Base-by-base conservation (phyloP, 805 yeast species). In the Suhomyces sp. region DNA sequence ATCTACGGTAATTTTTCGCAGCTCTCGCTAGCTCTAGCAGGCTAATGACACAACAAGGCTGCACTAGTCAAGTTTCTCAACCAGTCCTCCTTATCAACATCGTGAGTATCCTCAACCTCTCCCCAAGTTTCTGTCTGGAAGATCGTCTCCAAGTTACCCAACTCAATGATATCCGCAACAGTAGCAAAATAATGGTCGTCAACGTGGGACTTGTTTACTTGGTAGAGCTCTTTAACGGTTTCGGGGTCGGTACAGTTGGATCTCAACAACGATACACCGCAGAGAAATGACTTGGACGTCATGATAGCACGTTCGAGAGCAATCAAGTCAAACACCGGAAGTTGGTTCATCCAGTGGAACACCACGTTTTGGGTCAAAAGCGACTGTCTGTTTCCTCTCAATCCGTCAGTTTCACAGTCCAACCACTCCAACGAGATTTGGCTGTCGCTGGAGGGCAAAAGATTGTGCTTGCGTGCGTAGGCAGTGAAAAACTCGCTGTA, bases 61-160 rank as follows among this genome's bases (percentile, higher is more conserved):
- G 96, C 92, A 58, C 90, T 81, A 35, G 93, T 85, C 46, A 94
- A 79, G 63, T 85, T 84, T 69, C 97, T 84, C 63, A 90, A 78
- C 61, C 96, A 79, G 61, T 94, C 97, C 40, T 86, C 96, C 68
- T 87, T 86, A 63, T 90, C 96, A n/a, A 94, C 97, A 68, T 94
- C 99, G 66, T 94, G 99, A 2, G 98, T 90, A 65, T 94, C 99
- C 72, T 94, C 98, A 23, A 93, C 98, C 70, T 93, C 97, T 31
- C 99, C 99, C 99, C 99, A 94, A 64, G 85, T 81, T 22, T 83
- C 84, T 35, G 96, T 88, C 71, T 94, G 99, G 70, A 82, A 82
- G 33, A 86, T 84, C 12, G 86, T 85, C 65, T 94, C 99, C 61
- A 94, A 75, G 52, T 87, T 85, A 8, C 91, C 91, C 53, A 87